Evolutionary conservation across 495 filamentous ascomycete species (phyloP).

Genomic region (Talaromyces thailandensis): DNA sequence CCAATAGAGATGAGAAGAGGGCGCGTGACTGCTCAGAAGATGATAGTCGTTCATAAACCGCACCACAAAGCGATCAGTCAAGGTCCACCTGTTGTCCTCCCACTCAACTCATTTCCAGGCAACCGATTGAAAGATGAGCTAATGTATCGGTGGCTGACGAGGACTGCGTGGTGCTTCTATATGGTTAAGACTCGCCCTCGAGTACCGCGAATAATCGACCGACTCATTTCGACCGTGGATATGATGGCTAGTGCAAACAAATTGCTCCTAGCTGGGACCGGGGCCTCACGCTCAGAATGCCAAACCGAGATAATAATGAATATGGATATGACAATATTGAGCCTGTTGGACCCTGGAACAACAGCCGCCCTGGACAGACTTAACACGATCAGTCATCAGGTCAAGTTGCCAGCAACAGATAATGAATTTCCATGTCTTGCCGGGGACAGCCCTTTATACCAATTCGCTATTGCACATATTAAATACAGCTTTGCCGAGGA

Average conservation of each 20-base stretch:
- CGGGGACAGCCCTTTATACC: not conserved
- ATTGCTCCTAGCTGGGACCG: not conserved
- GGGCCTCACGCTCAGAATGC: not conserved
- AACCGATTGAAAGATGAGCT: not conserved
- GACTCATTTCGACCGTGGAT: not conserved
- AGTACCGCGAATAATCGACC: not conserved
- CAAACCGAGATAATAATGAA: not conserved
- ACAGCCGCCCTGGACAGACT: not conserved
- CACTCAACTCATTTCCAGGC: not conserved
- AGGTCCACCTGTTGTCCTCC: not conserved
- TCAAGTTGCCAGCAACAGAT: not conserved
- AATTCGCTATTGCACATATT: conserved; percentile 1
- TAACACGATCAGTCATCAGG: not conserved
- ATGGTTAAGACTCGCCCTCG: not conserved
- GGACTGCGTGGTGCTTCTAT: not conserved
- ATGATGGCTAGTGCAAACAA: not conserved
- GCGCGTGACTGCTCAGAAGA: not conserved
- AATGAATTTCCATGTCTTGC: not conserved
- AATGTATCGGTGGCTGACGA: not conserved
- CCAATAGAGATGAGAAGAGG: not conserved
- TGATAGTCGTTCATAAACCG: not conserved
- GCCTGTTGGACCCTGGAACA: not conserved
- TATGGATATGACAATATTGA: not conserved
- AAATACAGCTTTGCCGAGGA: conserved; percentile 3
- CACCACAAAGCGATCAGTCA: not conserved